phyloP scores from a whole-genome alignment of 768 basidiomycete genomes.

The Calocybe cyanea region DNA sequence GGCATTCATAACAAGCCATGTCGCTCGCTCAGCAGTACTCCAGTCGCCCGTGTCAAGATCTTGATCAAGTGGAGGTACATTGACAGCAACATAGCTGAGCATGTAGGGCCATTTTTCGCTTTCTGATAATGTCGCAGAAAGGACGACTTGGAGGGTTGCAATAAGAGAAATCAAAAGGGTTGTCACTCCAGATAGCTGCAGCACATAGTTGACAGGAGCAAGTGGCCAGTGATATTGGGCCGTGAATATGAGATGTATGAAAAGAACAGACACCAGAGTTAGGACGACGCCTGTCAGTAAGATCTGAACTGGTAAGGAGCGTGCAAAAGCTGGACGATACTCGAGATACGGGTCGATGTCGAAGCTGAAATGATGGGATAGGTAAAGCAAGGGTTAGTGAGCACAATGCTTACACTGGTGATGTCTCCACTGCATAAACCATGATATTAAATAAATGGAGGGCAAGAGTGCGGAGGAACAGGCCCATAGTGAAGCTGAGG shows the following conservation, averaged over 20 bases:
- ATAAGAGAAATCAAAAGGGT: conserved; percentile 75
- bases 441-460: background rate
- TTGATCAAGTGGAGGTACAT: conserved; percentile 56
- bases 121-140: conserved; percentile 53
- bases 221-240: conserved; percentile 95
- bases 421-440: conserved; percentile 5
- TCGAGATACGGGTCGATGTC: conserved; percentile 67
- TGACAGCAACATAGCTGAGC: conserved; percentile 86
- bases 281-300: conserved; percentile 81
- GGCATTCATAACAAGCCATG: conserved; percentile 88
- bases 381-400: background rate
- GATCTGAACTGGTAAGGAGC: conserved; percentile 89
- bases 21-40: conserved; percentile 59
- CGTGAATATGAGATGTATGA: conserved; percentile 92
- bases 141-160: conserved; percentile 74
- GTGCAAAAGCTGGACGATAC: conserved; percentile 77
- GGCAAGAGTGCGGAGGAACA: conserved; percentile 3
- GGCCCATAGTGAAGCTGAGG: no score
- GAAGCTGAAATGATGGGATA: conserved; percentile 19
- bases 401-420: conserved; percentile 11
- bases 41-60: conserved; percentile 40
- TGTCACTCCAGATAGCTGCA: conserved; percentile 82
- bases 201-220: conserved; percentile 85
- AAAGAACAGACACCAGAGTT: conserved; percentile 78
- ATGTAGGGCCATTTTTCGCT: conserved; percentile 91